Percentiles rank a stretch among this genome's conserved stretches.
phyloP scores from a whole-genome alignment of 257 asterid species.

The Agastache rugosa region DNA sequence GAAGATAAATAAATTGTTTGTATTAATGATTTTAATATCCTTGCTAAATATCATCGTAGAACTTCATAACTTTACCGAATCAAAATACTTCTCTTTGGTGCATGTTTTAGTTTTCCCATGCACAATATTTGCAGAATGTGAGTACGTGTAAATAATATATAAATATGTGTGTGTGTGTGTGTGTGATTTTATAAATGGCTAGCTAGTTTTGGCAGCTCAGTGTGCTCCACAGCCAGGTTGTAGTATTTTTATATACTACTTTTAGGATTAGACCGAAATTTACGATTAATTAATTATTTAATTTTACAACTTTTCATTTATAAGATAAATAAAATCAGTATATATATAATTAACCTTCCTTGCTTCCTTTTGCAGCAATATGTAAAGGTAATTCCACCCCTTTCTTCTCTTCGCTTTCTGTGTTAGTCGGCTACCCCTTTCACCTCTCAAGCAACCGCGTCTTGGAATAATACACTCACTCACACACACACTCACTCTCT shows the following conservation, averaged over 20 bases:
- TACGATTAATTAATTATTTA: neutral
- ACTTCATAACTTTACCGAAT: neutral
- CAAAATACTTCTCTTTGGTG: no score
- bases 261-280: slow-evolving; percentile 31
- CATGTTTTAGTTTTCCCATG: slow-evolving; percentile 29
- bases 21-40: no score
- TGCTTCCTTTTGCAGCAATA: slow-evolving; percentile 24
- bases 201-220: slow-evolving; percentile 42
- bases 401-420: neutral
- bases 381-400: neutral
- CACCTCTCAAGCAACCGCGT: slow-evolving; percentile 50
- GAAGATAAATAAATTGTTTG: neutral
- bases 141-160: neutral
- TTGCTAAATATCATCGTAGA: neutral
- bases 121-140: slow-evolving; percentile 41
- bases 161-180: neutral
- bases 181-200: slow-evolving; percentile 4
- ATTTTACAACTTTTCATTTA: neutral
- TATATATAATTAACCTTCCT: neutral
- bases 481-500: neutral
- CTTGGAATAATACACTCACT: slow-evolving; percentile 33
- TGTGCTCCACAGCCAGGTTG: slow-evolving; percentile 54
- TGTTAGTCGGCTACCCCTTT: slow-evolving; percentile 39
- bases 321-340: neutral
- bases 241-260: slow-evolving; percentile 30